Base-by-base conservation (phyloP, 2,329 filamentous ascomycete species). In the Chaetomiaceae sp. region DNA sequence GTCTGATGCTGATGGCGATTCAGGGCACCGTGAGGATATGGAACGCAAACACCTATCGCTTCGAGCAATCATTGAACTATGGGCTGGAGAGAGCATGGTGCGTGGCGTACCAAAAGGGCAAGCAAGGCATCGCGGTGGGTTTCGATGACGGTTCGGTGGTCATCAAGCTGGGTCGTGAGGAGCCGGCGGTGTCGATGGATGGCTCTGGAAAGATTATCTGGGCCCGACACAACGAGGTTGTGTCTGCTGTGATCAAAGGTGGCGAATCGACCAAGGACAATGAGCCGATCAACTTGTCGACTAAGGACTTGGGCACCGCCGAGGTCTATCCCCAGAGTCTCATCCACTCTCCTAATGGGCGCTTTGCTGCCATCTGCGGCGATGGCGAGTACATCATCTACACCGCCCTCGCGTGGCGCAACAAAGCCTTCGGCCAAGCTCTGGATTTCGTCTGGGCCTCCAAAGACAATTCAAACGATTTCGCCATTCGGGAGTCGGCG, bases 361-460 rank as follows among this genome's bases (percentile, higher is more conserved):
- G 86, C 48, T 91, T 91, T 61, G 87, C 91, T 16, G 87, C 87
- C 2, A 86, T 91, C 2, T 97, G 92, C 61, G 94, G 94, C 61
- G 94, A 99, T 68, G 94, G 94, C 58, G 94, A 99, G 72, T 99
- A 96, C 74, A 97, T 97, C 69, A 96, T 97, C 65, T 97, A 97
- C 75, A 97, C 94, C 25, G 91, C 94, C 51, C 80, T 97, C 54
- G 92, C 92, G 3, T 95, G 95, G 81, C 85, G 94, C 68, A 97
- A 99, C 73, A 96, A 97, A 75, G 90, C 90, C 3, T 99, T 99
- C 65, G 94, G 94, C 20, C 91, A 89, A 36, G 94, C 92, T 6
- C 75, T 97, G 48, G 94, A 99, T 72, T 99, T 99, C 69, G 91
- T 89, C 10, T 99, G 94, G 94, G 92, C 87, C 0, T 89, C 89